Evolutionary conservation across 495 filamentous ascomycete species (phyloP).

Genomic region (Aspergillus nidulans): DNA sequence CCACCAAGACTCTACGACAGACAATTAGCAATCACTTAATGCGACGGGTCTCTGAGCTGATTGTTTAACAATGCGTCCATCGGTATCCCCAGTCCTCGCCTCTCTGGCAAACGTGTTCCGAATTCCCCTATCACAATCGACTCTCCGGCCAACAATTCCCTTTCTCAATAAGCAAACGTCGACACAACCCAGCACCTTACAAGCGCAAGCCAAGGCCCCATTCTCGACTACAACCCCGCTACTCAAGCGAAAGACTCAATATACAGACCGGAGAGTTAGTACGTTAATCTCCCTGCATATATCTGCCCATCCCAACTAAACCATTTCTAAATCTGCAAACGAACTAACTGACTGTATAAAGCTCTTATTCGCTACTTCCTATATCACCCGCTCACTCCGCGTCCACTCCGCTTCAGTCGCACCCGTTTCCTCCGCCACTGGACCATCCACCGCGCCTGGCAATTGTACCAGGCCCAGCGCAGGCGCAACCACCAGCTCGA

Average conservation of each 20-base stretch:
- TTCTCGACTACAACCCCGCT: constrained; percentile 44
- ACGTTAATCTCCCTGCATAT: constrained; percentile 17
- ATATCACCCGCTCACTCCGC: constrained; percentile 59
- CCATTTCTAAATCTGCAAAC: not conserved
- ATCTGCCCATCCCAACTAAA: not conserved
- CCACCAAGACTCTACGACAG: constrained; percentile 15
- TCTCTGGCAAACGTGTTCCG: constrained; percentile 44
- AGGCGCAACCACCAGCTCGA: constrained; percentile 55
- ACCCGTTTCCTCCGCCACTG: constrained; percentile 90
- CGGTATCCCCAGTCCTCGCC: constrained; percentile 38
- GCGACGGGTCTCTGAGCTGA: constrained; percentile 2
- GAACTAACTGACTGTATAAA: constrained; percentile 1
- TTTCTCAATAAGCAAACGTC: not conserved
- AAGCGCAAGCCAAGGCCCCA: constrained; percentile 14
- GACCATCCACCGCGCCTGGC: constrained; percentile 97
- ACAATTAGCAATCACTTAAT: constrained; percentile 4
- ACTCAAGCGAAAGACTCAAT: constrained; percentile 30
- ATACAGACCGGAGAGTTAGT: constrained; percentile 46
- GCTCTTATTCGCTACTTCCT: constrained; percentile 65
- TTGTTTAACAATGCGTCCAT: constrained; percentile 29
- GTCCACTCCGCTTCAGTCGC: constrained; percentile 80
- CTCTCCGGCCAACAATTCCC: constrained; percentile 26
- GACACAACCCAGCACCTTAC: constrained; percentile 23
- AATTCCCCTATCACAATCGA: constrained; percentile 35
- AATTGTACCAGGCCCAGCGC: constrained; percentile 62